Evolutionary conservation across 176 grass and related monocot species (phyloP).

Genomic region (Lolium perenne): DNA sequence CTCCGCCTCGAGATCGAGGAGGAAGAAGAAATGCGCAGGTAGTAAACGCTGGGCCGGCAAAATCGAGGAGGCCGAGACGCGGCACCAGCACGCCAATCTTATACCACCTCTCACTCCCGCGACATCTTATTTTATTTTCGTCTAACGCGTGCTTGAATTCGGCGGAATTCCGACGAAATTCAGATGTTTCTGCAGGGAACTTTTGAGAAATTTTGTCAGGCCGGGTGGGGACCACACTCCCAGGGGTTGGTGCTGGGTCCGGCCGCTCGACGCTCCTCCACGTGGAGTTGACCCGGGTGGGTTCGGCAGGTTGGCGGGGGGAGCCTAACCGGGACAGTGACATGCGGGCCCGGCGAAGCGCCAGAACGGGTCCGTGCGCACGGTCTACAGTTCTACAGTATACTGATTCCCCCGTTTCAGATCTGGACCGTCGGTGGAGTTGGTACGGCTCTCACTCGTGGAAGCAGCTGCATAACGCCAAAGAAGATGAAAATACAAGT

Average conservation of each 20-base stretch:
- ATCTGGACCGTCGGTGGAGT: slow-evolving; percentile 32
- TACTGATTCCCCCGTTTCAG: neutral
- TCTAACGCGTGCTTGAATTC: neutral
- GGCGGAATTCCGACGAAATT: neutral
- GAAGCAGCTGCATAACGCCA: neutral
- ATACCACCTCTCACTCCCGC: neutral
- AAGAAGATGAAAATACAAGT: neutral
- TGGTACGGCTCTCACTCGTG: neutral
- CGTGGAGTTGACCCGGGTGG: slow-evolving; percentile 24
- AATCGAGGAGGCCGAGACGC: slow-evolving; percentile 42
- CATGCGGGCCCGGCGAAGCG: slow-evolving; percentile 10
- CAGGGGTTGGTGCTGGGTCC: slow-evolving; percentile 6
- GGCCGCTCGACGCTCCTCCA: neutral
- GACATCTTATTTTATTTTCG: neutral
- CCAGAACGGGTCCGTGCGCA: neutral
- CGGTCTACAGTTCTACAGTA: neutral
- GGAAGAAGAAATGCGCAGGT: neutral
- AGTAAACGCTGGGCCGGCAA: slow-evolving; percentile 46
- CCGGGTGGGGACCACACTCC: neutral
- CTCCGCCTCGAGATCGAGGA: slow-evolving; percentile 45
- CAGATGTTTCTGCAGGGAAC: neutral
- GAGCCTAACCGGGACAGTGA: slow-evolving; percentile 36
- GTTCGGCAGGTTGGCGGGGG: slow-evolving; percentile 39
- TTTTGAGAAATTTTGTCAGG: slow-evolving; percentile 1
- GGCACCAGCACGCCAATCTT: slow-evolving; percentile 54